Conservation (phyloP, 1,284 basidiomycete species). For the Microbotryum scabiosae region DNA sequence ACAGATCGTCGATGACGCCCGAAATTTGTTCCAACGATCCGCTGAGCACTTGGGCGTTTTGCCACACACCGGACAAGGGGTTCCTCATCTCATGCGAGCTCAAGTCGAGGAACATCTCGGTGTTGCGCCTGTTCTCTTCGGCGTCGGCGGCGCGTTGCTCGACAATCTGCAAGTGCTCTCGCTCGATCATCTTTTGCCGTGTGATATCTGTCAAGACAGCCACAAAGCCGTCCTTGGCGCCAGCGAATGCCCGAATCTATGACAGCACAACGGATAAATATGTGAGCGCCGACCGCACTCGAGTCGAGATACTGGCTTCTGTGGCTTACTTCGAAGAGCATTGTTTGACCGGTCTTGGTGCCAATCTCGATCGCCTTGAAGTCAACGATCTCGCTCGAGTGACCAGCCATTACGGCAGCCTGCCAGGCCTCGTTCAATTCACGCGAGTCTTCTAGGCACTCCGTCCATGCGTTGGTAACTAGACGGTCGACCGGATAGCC, state of each 20-base stretch:
- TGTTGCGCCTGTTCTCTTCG: conserved; percentile 29
- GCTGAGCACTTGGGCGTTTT: conserved; percentile 31
- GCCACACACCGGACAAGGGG: conserved; percentile 13
- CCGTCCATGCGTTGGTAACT: conserved; percentile 21
- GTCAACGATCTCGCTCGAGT: conserved; percentile 6
- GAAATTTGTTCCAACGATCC: conserved; percentile 25
- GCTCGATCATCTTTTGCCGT: conserved; percentile 27
- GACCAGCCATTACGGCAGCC: conserved; percentile 7
- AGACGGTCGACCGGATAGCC: conserved; percentile 13
- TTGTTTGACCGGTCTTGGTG: conserved; percentile 18
- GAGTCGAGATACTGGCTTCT: too few species aligned
- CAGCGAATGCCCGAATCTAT: conserved; percentile 1
- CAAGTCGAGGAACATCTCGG: conserved; percentile 30
- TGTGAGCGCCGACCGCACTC: not conserved
- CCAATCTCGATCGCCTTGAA: conserved; percentile 12
- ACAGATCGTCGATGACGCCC: conserved; percentile 15
- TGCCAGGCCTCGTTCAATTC: conserved; percentile 12
- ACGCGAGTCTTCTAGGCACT: conserved; percentile 14
- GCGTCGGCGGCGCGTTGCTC: conserved; percentile 30
- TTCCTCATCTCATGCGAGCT: conserved; percentile 14
- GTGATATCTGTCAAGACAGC: conserved; percentile 35
- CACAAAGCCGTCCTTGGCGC: conserved; percentile 21
- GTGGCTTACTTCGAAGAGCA: conserved; percentile 15
- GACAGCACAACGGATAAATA: not conserved
- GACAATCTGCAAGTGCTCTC: conserved; percentile 30